Percentiles rank a stretch among this genome's conserved stretches.
These are phyloP conservation scores for Talaromyces atroroseus DNA, from an alignment of 2,329 filamentous ascomycete species.

Conservation along the genomic window DNA sequence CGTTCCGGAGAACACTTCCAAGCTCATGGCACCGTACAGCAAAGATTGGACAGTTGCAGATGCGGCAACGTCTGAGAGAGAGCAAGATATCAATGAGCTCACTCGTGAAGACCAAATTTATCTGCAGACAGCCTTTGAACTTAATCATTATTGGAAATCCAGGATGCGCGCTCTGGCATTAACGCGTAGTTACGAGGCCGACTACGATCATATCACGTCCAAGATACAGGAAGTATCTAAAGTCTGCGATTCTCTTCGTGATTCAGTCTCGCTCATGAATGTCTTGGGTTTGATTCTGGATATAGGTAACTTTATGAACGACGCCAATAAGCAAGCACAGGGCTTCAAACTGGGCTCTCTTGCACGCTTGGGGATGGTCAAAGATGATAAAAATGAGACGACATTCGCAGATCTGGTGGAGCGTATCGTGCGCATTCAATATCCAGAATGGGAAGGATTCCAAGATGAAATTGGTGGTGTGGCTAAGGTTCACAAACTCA, in stretches of 20 bases:
- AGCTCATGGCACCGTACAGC: constrained; percentile 90
- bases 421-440: constrained; percentile 92
- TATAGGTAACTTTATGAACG: constrained; percentile 99
- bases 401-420: constrained; percentile 94
- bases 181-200: constrained; percentile 74
- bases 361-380: constrained; percentile 90
- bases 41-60: constrained; percentile 93
- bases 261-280: constrained; percentile 91
- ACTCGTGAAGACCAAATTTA: constrained; percentile 95
- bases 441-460: constrained; percentile 91
- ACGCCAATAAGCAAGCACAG: constrained; percentile 94
- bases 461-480: constrained; percentile 77
- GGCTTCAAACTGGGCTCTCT: constrained; percentile 98
- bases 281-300: constrained; percentile 93
- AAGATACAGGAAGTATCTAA: constrained; percentile 81
- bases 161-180: constrained; percentile 86
- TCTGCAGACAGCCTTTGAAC: constrained; percentile 83
- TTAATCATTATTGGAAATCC: constrained; percentile 98
- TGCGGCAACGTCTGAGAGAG: constrained; percentile 68
- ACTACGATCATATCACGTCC: constrained; percentile 85
- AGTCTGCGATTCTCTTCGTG: constrained; percentile 82
- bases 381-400: constrained; percentile 97
- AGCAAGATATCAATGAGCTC: constrained; percentile 80
- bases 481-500: constrained; percentile 76
- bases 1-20: constrained; percentile 82